Base-by-base conservation (phyloP, 352 stramenopile genomes). In the Phytopythium montanum region DNA sequence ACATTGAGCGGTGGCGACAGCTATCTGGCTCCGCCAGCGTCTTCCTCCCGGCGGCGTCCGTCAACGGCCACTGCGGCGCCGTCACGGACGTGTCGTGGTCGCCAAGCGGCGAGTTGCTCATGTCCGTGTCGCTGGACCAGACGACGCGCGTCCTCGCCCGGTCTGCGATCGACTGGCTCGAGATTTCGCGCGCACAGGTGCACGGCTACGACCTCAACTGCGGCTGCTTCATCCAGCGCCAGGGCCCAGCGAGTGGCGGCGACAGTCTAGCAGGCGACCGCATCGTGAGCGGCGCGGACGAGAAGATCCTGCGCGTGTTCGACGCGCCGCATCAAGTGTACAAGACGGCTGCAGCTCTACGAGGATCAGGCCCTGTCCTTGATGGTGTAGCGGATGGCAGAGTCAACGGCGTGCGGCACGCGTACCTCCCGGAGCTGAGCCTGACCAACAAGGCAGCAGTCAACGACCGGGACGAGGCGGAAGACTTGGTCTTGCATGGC, bases 161-260 rank as follows among this genome's bases (percentile, higher is more conserved):
- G 19, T 2, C 16, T 54, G 18, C 67, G 50, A 50, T 14, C 13
- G 31, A 57, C 46, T 90, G 73, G 73, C 67, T 73, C 61, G 84
- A 94, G 63, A 82, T 94, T 28, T 91, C 84, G 19, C 71, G 84
- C 28, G 81, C 79, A 1, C 84, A 92, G 72, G 84, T 94, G 9
- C 84, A 94, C 41, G 84, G 84, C 26, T 92, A 94, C 44, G 81
- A 94, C 49, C 70, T 94, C 59, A 89, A 92, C 60, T 94, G 84
- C 28, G 84, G 60, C 5, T 73, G 70, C 38, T 92, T 94, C 39
- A 49, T 90, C 14, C 53, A 26, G 6, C 25, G 34, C 18, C 5
- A 39, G 61, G 12, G 55, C 54, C 23, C 13, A 39, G 2, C 42
- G 7, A 19, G 12, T 18, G 44, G 48, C 38, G 72, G 63, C 23